Percentiles rank a stretch among this genome's conserved stretches.
Conservation (phyloP, 2,329 filamentous ascomycete species). For the Beauveria caledonica region DNA sequence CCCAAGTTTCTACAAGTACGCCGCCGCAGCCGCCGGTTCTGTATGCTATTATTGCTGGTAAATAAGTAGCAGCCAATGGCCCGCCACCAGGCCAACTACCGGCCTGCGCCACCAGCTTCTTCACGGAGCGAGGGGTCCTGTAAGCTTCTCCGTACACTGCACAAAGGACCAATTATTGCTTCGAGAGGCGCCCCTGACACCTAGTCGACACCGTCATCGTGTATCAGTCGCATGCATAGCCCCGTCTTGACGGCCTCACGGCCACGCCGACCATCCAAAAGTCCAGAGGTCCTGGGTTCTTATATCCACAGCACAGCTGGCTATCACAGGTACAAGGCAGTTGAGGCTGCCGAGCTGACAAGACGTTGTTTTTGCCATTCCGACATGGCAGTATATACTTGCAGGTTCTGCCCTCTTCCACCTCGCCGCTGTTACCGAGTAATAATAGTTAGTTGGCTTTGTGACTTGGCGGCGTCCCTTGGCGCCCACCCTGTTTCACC, state of each 20-base stretch:
- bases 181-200: not conserved
- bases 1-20: not conserved
- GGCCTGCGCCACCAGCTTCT: not conserved
- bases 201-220: not conserved
- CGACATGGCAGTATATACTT: not conserved
- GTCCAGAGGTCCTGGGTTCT: not conserved
- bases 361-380: not conserved
- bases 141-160: not conserved
- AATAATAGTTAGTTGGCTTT: too few species aligned
- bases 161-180: not conserved
- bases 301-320: not conserved
- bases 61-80: not conserved
- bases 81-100: not conserved
- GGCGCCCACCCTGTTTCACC: conserved; percentile 9
- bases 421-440: not conserved
- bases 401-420: not conserved
- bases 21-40: not conserved
- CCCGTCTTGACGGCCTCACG: not conserved
- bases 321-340: too few species aligned
- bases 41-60: not conserved
- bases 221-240: not conserved
- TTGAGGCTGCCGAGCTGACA: not conserved
- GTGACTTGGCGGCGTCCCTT: not conserved
- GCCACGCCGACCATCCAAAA: not conserved
- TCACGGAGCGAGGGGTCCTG: not conserved